phyloP scores from a whole-genome alignment of 768 basidiomycete species.

The Boletus pseudopeckii region DNA sequence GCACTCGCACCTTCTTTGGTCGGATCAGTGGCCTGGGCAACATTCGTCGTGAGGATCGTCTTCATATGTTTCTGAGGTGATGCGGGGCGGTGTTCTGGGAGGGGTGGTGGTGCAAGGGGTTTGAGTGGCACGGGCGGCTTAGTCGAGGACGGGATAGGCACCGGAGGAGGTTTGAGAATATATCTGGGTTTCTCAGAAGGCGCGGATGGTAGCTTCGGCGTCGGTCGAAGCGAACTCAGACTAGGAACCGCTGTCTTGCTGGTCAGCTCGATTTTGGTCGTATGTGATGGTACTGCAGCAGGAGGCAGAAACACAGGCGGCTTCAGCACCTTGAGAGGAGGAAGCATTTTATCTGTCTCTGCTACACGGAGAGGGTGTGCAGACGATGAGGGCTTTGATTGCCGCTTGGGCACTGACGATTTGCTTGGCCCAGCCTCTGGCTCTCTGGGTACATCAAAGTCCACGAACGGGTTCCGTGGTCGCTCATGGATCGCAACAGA shows the following conservation, averaged over 20 bases:
- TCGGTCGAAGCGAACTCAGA: conserved; percentile 2
- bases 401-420: conserved; percentile 3
- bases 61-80: conserved; percentile 37
- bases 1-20: conserved; percentile 47
- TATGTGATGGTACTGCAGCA: neutral
- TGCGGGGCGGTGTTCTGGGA: conserved; percentile 12
- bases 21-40: conserved; percentile 51
- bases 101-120: conserved; percentile 29
- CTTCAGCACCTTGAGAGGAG: conserved; percentile 16
- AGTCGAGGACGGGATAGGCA: conserved; percentile 14
- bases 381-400: conserved; percentile 6
- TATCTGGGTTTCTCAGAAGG: conserved; percentile 19
- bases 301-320: conserved; percentile 11
- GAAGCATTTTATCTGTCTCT: neutral
- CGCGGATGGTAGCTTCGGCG: conserved; percentile 5
- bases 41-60: conserved; percentile 49
- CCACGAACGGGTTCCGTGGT: conserved; percentile 24
- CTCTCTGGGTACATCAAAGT: neutral
- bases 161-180: conserved; percentile 28
- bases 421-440: conserved; percentile 11
- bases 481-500: conserved; percentile 8
- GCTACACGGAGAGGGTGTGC: neutral
- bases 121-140: conserved; percentile 20
- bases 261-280: neutral
- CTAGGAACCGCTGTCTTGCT: conserved; percentile 1